Evolutionary conservation across 2,329 filamentous ascomycete genomes (phyloP), one percentile per base, ranked within the genome.

Genomic region (Colletotrichum orchidophilum): DNA sequence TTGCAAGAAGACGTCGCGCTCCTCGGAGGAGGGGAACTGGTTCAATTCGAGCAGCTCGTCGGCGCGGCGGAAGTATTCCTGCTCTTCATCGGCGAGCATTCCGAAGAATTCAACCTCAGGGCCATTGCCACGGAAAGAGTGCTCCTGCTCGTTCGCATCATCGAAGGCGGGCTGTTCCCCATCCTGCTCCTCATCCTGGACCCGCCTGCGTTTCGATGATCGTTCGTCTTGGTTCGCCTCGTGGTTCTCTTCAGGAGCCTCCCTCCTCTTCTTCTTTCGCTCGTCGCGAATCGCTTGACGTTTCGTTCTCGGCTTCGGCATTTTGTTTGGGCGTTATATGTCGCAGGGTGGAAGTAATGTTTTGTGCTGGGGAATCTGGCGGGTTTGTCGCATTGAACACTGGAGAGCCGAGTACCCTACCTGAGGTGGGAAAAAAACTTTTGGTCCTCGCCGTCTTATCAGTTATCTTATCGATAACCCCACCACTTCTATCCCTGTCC

Each of bases 21-120:
- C 93, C 75, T 97, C 94, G 63, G 90, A 81, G 49, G 91, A 91
- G 50, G 89, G 90, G 80, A 98, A 98, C 79, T 96, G 91, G 83
- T 98, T 96, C 75, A 94, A 83, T 80, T 97, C 95, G 71, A 99
- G 91, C 83, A 97, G 87, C 80, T 97, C 93, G 84, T 97, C 95
- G 64, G 95, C 95, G 58, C 91, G 91, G 75, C 94, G 92, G 82
- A 98, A 99, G 81, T 98, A 98, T 81, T 98, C 95, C 79, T 97
- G 94, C 84, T 99, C 96, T 75, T 97, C 90, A 65, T 97, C 92
- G 76, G 94, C 93, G 29, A 99, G 91, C 86, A 98, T 92, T 74
- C 96, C 96, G 77, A 97, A 98, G 84, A 97, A 99, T 67, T 94
- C 91, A 75, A 86, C 89, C 71, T 94, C 93, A 11, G 81, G 78